Conservation (phyloP, 768 basidiomycete species). For the Lyophyllum semitale region DNA sequence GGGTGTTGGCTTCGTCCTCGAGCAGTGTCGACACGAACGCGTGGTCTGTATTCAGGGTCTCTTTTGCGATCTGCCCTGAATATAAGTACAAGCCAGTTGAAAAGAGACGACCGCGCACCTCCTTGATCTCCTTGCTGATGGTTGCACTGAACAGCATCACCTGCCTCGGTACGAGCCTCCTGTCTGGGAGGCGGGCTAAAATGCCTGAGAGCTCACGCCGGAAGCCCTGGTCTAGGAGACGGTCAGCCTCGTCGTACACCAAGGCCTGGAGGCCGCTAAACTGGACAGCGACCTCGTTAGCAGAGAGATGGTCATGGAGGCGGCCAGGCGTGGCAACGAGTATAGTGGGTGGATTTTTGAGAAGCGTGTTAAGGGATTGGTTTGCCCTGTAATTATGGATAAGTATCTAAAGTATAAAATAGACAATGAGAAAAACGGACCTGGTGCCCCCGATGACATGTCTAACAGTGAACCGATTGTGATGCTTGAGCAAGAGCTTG, state of each 20-base stretch:
- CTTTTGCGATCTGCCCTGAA: constrained; percentile 17
- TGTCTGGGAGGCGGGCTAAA: constrained; percentile 39
- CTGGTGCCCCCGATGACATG: constrained; percentile 61
- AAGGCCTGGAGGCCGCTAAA: constrained; percentile 43
- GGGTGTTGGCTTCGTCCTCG: constrained; percentile 59
- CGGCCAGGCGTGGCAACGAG: constrained; percentile 78
- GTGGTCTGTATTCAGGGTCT: constrained; percentile 29
- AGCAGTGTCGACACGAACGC: constrained; percentile 60
- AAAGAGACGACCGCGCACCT: constrained; percentile 31
- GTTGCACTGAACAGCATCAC: constrained; percentile 76
- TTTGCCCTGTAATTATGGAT: background rate
- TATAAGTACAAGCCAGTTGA: background rate
- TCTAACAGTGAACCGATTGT: constrained; percentile 40
- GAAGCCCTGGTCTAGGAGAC: constrained; percentile 76
- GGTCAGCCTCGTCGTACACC: constrained; percentile 76
- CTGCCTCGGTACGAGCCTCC: constrained; percentile 57
- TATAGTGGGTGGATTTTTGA: constrained; percentile 43
- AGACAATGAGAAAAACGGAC: constrained; percentile 19
- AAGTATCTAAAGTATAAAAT: background rate
- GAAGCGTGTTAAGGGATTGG: constrained; percentile 20
- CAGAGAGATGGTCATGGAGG: constrained; percentile 66
- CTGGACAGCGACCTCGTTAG: constrained; percentile 19
- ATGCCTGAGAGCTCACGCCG: constrained; percentile 69
- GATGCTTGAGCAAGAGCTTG: constrained; percentile 39
- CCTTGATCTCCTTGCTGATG: constrained; percentile 66